These are phyloP conservation scores for Biscutella laevigata DNA, from an alignment of 441 rosid species.

Conservation along the genomic window DNA sequence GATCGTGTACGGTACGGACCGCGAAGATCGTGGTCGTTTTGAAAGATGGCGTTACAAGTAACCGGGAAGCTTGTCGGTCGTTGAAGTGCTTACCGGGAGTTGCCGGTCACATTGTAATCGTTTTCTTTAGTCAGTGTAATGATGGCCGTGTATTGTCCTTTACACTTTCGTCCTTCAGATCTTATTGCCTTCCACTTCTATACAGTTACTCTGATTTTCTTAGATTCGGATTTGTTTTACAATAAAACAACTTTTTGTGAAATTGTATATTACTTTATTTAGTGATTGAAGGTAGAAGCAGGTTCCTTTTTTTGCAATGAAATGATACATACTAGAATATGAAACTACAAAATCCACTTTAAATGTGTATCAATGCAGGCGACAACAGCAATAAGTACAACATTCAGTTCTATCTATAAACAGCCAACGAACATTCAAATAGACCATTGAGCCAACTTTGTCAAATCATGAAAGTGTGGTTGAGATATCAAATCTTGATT, in stretches of 20 bases:
- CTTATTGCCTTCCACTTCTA: constrained; percentile 21
- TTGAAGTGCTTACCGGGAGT: constrained; percentile 13
- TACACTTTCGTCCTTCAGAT: constrained; percentile 13
- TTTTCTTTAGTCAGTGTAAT: constrained; percentile 11
- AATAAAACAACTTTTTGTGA: no score
- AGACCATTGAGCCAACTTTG: neutral
- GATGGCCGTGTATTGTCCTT: constrained; percentile 11
- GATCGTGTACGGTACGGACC: constrained; percentile 12
- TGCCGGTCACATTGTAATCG: constrained; percentile 17
- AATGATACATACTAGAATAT: no score
- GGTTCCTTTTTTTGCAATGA: no score
- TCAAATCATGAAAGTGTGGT: neutral
- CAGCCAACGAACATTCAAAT: constrained; percentile 1
- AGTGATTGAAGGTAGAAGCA: no score
- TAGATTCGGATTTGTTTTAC: constrained; percentile 14
- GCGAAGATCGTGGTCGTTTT: constrained; percentile 19
- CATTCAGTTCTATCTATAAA: neutral
- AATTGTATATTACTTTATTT: no score
- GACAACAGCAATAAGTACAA: neutral
- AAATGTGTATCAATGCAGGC: constrained; percentile 10
- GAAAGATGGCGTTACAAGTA: constrained; percentile 12
- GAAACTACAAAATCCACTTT: constrained; percentile 5
- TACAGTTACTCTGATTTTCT: constrained; percentile 1
- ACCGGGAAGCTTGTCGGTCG: constrained; percentile 29
- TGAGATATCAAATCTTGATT: neutral